phyloP scores from a whole-genome alignment of 2,329 filamentous ascomycete genomes.

The Myriosclerotinia scirpicola region DNA sequence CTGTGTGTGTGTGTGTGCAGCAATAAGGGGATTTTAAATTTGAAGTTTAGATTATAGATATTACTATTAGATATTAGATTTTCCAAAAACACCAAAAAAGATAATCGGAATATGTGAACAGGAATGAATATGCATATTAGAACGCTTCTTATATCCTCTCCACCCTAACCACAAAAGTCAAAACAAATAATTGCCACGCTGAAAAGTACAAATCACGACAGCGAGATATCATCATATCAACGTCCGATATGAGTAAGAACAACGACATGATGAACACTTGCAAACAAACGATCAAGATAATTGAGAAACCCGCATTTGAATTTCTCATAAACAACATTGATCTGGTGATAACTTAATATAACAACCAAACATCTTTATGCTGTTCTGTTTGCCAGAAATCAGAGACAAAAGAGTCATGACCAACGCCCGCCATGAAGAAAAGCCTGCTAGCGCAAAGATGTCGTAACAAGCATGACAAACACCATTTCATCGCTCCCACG shows the following conservation, averaged over 20 bases:
- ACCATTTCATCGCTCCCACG: neutral
- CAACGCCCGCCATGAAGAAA: neutral
- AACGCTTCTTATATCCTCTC: neutral
- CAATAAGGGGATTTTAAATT: too few species aligned
- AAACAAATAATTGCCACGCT: neutral
- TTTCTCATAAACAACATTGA: neutral
- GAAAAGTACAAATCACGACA: neutral
- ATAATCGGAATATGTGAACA: too few species aligned
- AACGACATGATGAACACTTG: neutral
- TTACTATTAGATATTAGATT: neutral
- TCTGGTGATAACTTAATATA: neutral
- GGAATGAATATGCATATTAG: too few species aligned
- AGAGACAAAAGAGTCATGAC: neutral
- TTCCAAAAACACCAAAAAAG: neutral
- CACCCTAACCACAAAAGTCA: neutral
- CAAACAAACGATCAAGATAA: neutral
- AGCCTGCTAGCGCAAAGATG: neutral
- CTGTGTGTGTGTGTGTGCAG: too few species aligned
- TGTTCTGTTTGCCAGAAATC: neutral
- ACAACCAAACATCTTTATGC: neutral
- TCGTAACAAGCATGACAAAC: neutral
- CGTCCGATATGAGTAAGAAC: neutral
- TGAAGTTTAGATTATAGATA: too few species aligned
- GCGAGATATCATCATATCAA: neutral
- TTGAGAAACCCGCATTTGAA: neutral